Evolutionary conservation across 2,329 filamentous ascomycete genomes (phyloP).

Genomic region (Colletotrichum paranaense): DNA sequence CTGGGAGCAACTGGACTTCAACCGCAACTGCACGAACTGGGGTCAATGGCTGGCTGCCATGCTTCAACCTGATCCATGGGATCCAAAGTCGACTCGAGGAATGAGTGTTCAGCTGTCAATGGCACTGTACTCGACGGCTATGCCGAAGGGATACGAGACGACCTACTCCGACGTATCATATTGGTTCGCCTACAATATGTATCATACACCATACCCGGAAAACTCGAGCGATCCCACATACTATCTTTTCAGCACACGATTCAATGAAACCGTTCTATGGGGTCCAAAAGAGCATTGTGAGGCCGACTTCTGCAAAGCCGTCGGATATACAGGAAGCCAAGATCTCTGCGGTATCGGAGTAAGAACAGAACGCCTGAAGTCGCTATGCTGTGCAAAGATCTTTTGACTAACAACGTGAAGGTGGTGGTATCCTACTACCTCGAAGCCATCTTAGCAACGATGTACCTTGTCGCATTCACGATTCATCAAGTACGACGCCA

Average conservation of each 20-base stretch:
- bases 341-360: conserved; percentile 31
- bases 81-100: conserved; percentile 18
- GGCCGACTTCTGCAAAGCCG: conserved; percentile 24
- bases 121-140: conserved; percentile 1
- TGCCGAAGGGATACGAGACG: background rate
- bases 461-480: conserved; percentile 30
- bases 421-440: conserved; percentile 31
- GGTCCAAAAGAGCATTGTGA: conserved; percentile 19
- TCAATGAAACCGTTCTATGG: conserved; percentile 7
- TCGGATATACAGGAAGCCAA: conserved; percentile 28
- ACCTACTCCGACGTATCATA: conserved; percentile 10
- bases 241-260: conserved; percentile 22
- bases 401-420: background rate
- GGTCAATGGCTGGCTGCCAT: conserved; percentile 21
- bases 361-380: background rate
- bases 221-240: background rate
- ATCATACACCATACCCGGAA: conserved; percentile 15
- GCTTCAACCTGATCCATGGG: conserved; percentile 24
- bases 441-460: conserved; percentile 29
- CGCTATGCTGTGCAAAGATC: background rate
- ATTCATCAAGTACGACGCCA: conserved; percentile 16
- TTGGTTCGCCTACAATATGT: conserved; percentile 32
- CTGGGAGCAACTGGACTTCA: conserved; percentile 32
- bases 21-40: conserved; percentile 23
- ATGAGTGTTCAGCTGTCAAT: conserved; percentile 23